phyloP scores from a whole-genome alignment of 2,329 filamentous ascomycete species.

The Penicillium sp. region DNA sequence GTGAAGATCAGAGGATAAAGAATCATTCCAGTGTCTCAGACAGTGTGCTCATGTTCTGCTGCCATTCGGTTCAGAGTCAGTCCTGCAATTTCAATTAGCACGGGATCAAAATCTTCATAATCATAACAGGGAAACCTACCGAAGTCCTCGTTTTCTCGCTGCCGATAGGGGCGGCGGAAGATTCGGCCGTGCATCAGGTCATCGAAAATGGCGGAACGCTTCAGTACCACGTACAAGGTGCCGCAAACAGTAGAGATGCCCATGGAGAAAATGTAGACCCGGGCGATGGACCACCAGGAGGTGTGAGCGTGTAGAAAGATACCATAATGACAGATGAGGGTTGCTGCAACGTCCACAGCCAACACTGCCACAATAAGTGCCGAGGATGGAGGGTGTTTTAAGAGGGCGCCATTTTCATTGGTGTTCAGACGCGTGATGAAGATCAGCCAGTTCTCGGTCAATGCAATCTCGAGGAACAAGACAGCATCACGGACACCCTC shows the following conservation, averaged over 20 bases:
- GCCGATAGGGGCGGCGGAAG: constrained; percentile 74
- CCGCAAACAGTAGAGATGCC: constrained; percentile 73
- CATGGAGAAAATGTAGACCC: constrained; percentile 89
- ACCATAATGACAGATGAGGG: constrained; percentile 82
- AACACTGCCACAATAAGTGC: constrained; percentile 77
- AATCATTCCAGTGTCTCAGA: neutral
- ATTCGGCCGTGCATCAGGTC: constrained; percentile 92
- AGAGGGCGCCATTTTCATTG: constrained; percentile 47
- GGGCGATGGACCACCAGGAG: constrained; percentile 76
- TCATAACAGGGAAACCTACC: constrained; percentile 57
- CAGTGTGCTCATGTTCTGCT: neutral
- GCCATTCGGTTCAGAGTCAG: neutral
- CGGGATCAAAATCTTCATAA: neutral
- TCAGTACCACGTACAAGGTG: constrained; percentile 81
- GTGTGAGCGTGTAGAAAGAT: constrained; percentile 73
- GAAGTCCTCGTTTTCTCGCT: constrained; percentile 85
- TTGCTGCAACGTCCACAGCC: constrained; percentile 79
- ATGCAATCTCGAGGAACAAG: constrained; percentile 84
- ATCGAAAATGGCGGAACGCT: constrained; percentile 79
- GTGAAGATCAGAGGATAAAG: neutral
- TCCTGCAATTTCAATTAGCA: neutral
- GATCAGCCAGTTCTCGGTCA: constrained; percentile 95
- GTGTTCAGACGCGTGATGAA: constrained; percentile 89
- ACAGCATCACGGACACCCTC: constrained; percentile 79
- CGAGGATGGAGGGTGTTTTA: constrained; percentile 29